These are phyloP conservation scores for Salix exigua DNA, from an alignment of 345 rosid species.

Conservation along the genomic window DNA sequence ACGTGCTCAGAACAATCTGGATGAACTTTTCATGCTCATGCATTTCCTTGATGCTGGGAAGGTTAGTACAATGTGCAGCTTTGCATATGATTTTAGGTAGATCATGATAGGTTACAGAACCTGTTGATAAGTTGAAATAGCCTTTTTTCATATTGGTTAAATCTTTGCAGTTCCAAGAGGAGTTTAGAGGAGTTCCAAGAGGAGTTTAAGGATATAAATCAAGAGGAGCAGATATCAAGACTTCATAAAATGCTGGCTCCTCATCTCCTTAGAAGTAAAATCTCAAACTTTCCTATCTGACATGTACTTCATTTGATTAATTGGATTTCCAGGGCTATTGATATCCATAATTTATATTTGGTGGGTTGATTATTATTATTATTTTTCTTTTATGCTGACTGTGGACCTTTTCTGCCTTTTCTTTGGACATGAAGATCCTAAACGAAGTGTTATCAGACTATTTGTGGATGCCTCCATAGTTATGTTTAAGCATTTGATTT, in stretches of 20 bases:
- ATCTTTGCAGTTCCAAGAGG: constrained; percentile 69
- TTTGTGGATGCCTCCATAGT: neutral
- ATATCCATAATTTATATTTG: neutral
- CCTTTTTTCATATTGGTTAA: constrained; percentile 19
- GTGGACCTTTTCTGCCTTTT: neutral
- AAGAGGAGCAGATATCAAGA: constrained; percentile 94
- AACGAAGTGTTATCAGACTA: neutral
- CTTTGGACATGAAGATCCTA: neutral
- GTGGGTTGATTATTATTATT: neutral
- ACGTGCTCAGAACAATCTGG: constrained; percentile 88
- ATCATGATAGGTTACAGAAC: constrained; percentile 9
- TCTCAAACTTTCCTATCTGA: constrained; percentile 19
- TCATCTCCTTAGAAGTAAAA: constrained; percentile 89
- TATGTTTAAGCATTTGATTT: neutral
- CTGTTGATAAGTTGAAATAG: constrained; percentile 9
- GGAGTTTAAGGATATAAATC: constrained; percentile 96
- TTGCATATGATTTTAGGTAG: constrained; percentile 6
- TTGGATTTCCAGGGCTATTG: neutral
- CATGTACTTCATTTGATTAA: constrained; percentile 15
- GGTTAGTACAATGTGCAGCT: constrained; percentile 41
- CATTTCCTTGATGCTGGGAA: constrained; percentile 99
- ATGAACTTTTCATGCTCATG: constrained; percentile 99
- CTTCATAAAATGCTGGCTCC: constrained; percentile 99
- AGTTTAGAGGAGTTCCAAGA: constrained; percentile 98
- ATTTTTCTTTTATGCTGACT: neutral